These are phyloP conservation scores for Paramecium biaurelia DNA, from an alignment of 73 alveolate species.

Conservation along the genomic window DNA sequence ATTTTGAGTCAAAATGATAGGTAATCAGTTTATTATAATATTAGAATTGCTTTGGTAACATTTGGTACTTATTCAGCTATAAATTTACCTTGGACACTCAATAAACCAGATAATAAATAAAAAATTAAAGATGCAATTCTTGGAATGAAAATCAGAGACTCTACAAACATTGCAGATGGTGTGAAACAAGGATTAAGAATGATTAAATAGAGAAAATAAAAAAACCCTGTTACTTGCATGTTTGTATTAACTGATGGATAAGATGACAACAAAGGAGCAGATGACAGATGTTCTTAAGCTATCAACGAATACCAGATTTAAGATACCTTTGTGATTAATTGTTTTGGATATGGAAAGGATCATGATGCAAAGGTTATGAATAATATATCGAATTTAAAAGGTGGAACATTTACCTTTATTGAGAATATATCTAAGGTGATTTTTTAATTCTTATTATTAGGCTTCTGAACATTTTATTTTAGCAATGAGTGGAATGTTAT, in stretches of 20 bases:
- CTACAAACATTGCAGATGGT: conserved; percentile 77
- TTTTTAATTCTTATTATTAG: background rate
- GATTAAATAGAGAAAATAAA: conserved; percentile 66
- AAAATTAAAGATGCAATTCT: conserved; percentile 41
- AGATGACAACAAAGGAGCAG: conserved; percentile 70
- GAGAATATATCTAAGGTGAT: conserved; percentile 46
- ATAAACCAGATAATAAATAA: conserved; percentile 67
- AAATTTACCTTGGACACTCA: conserved; percentile 62
- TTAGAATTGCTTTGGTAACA: conserved; percentile 69
- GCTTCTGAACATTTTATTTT: conserved; percentile 56
- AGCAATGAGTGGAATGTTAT: conserved; percentile 65
- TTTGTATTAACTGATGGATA: conserved; percentile 83
- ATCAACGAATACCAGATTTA: conserved; percentile 57
- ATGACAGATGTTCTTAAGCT: conserved; percentile 61
- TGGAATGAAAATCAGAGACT: conserved; percentile 62
- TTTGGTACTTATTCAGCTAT: conserved; percentile 66
- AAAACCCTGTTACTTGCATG: conserved; percentile 71
- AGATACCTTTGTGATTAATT: conserved; percentile 70
- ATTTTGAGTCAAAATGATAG: conserved; percentile 68
- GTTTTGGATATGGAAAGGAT: conserved; percentile 86
- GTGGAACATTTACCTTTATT: conserved; percentile 75
- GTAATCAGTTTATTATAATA: background rate
- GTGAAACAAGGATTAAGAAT: conserved; percentile 66
- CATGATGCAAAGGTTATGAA: conserved; percentile 81
- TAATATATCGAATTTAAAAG: conserved; percentile 74